Percentiles rank a stretch among this genome's conserved stretches.
These are phyloP conservation scores for Marvania coccoides DNA, from an alignment of 139 green algal species.

Conservation along the genomic window DNA sequence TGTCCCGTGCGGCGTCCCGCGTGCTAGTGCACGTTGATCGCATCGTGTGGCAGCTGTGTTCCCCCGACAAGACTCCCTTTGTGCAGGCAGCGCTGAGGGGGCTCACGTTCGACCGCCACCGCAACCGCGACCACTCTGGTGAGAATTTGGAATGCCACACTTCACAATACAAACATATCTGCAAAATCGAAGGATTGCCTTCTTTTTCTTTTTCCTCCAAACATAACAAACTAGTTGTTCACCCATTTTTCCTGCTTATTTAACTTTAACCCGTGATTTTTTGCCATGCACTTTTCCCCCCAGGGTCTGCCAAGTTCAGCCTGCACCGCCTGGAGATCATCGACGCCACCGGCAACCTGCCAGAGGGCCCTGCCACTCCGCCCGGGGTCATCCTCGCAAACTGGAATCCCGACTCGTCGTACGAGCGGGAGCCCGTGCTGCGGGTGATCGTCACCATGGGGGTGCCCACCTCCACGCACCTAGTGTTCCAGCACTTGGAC, in stretches of 20 bases:
- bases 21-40: constrained; percentile 33
- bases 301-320: constrained; percentile 40
- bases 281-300: neutral
- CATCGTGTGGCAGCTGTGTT: constrained; percentile 42
- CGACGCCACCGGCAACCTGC: constrained; percentile 23
- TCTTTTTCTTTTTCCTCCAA: too few species aligned
- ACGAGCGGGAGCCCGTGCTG: constrained; percentile 31
- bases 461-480: constrained; percentile 33
- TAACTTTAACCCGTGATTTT: neutral
- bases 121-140: constrained; percentile 37
- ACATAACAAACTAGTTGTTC: too few species aligned
- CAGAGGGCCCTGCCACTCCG: constrained; percentile 16
- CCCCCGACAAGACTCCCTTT: constrained; percentile 19
- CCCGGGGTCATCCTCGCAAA: constrained; percentile 43
- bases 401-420: constrained; percentile 56
- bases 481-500: constrained; percentile 61
- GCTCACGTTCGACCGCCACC: constrained; percentile 24
- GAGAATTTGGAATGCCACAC: too few species aligned
- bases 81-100: constrained; percentile 18
- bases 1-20: constrained; percentile 4
- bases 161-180: too few species aligned
- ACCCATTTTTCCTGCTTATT: too few species aligned
- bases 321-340: constrained; percentile 32
- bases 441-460: constrained; percentile 29
- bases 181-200: neutral